phyloP scores from a whole-genome alignment of 2,329 filamentous ascomycete genomes.

The Pseudogymnoascus sp. region DNA sequence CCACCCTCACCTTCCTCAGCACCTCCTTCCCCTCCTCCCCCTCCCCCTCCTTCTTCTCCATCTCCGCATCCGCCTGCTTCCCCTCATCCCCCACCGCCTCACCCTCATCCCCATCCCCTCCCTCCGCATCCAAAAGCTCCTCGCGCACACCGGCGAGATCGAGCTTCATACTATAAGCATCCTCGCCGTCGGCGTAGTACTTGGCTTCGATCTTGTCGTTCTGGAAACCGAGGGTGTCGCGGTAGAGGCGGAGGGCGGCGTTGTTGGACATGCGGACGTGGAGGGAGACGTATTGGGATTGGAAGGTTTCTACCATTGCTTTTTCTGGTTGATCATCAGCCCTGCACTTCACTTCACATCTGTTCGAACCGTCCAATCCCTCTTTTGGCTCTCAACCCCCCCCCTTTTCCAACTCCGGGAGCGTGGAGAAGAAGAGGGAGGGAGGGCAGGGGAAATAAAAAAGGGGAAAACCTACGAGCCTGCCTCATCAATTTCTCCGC shows the following conservation, averaged over 20 bases:
- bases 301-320: slow-evolving; percentile 94
- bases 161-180: slow-evolving; percentile 90
- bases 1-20: slow-evolving; percentile 74
- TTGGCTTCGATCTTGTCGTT: slow-evolving; percentile 79
- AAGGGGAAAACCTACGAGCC: slow-evolving; percentile 58
- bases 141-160: slow-evolving; percentile 58
- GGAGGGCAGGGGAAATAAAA: too few species aligned
- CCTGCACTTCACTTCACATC: too few species aligned
- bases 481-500: slow-evolving; percentile 98
- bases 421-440: too few species aligned
- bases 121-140: slow-evolving; percentile 38
- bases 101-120: slow-evolving; percentile 51
- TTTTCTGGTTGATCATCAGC: slow-evolving; percentile 50
- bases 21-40: neutral
- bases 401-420: too few species aligned
- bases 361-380: too few species aligned
- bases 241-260: slow-evolving; percentile 86
- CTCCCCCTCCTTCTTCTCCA: slow-evolving; percentile 55
- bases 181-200: slow-evolving; percentile 97
- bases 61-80: slow-evolving; percentile 42
- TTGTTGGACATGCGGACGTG: slow-evolving; percentile 93
- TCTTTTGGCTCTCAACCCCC: too few species aligned
- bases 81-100: slow-evolving; percentile 63
- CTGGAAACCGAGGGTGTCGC: slow-evolving; percentile 82
- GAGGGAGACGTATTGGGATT: slow-evolving; percentile 85